Evolutionary conservation across 1,284 basidiomycete genomes (phyloP), one percentile per base, ranked within the genome.

Genomic region (Papiliotrema fonsecae): DNA sequence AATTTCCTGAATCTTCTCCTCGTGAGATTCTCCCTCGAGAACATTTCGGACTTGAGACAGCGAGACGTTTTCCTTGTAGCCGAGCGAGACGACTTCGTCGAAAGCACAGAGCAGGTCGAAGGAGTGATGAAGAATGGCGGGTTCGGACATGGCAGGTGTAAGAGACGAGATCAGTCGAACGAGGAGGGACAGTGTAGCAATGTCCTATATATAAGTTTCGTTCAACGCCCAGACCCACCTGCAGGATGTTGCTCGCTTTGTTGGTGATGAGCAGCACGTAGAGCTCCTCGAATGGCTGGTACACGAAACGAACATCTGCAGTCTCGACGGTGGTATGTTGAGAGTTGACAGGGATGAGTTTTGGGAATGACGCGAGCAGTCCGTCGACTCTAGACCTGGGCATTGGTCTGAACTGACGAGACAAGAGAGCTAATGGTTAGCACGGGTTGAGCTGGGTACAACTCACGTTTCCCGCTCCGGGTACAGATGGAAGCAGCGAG

Each of bases 1-100:
- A 72, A 98, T 98, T 65, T 98, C 96, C 70, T 98, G 93, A 57
- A 99, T 97, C 78, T 97, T 97, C 77, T 99, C 96, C 73, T 98
- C 96, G 75, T 99, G 96, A 74, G 86, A 90, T 77, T 98, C 96
- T 86, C 97, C 97, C 78, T 97, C 96, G 59, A 98, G 76, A 34
- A 96, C 84, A 64, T 81, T 94, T 60, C 89, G 79, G 39, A 98
- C 88, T 73, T 97, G 93, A 72, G 87, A 83, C 42, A 98, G 75
- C 65, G 87, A 91, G 46, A 97, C 87, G 55, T 88, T 86, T 75
- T 98, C 96, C 65, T 92, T 80, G 76, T 94, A 97, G 1, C 96
- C 96, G 59, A 97, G 71, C 61, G 85, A 89, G 51, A 97, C 86
- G 62, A 97, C 86, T 78, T 99, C 96, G 74, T 98, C 96, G 67